These are phyloP conservation scores for Acanthamoeba sp. DNA, from an alignment of 208 protist species.

Conservation along the genomic window DNA sequence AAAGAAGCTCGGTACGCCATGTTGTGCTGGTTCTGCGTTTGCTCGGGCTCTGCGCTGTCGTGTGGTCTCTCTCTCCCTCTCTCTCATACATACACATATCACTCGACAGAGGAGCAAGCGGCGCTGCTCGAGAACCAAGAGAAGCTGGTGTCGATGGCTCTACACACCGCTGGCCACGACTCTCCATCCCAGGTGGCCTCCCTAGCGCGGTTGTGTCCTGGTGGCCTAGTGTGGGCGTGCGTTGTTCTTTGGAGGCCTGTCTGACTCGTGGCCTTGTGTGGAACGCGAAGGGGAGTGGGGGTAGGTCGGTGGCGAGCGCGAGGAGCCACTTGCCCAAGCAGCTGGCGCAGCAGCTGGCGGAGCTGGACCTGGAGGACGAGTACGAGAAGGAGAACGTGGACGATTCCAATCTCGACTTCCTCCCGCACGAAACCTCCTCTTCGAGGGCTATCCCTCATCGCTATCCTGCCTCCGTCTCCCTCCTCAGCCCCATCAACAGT, in stretches of 20 bases:
- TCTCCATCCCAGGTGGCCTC: background rate
- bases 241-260: too few relatives aligned
- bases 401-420: background rate
- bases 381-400: constrained; percentile 34
- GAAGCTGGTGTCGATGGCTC: constrained; percentile 30
- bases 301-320: background rate
- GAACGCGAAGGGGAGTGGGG: background rate
- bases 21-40: background rate
- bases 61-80: background rate
- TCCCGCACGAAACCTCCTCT: background rate
- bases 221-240: too few relatives aligned
- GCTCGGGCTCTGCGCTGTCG: too few relatives aligned
- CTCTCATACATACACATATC: background rate
- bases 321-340: background rate
- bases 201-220: background rate
- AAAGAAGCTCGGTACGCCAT: constrained; percentile 17
- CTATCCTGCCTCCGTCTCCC: background rate
- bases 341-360: background rate
- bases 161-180: background rate
- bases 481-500: constrained; percentile 27
- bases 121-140: constrained; percentile 20
- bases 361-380: background rate
- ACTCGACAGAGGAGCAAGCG: constrained; percentile 31
- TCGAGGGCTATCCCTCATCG: background rate
- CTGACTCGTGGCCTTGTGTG: too few relatives aligned